These are phyloP conservation scores for Neocatenulostroma microsporum DNA, from an alignment of 2,329 filamentous ascomycete genomes.

Conservation along the genomic window DNA sequence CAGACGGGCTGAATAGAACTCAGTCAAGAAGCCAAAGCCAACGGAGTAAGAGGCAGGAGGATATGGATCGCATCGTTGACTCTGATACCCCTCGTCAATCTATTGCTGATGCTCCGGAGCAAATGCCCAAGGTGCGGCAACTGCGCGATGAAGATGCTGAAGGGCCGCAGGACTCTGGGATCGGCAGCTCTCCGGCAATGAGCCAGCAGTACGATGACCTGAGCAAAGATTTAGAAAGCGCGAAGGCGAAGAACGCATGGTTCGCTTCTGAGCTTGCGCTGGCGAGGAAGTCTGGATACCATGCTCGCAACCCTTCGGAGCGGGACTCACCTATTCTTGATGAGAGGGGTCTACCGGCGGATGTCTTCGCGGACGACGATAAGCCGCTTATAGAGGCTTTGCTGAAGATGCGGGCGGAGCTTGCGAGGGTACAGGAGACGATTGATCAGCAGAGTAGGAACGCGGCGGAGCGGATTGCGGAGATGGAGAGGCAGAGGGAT, in stretches of 20 bases:
- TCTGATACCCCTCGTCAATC: constrained; percentile 24
- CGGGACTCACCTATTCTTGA: constrained; percentile 64
- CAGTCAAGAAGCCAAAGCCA: constrained; percentile 12
- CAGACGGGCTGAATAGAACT: constrained; percentile 8
- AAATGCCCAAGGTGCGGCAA: constrained; percentile 20
- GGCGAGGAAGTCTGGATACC: constrained; percentile 83
- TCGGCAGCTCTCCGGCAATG: constrained; percentile 53
- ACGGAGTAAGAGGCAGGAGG: constrained; percentile 9
- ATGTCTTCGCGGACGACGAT: constrained; percentile 85
- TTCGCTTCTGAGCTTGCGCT: constrained; percentile 91
- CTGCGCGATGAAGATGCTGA: constrained; percentile 31
- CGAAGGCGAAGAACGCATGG: constrained; percentile 87
- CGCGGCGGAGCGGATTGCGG: constrained; percentile 82
- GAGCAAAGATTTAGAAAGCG: constrained; percentile 76
- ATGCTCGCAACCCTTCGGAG: constrained; percentile 47
- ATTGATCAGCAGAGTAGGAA: constrained; percentile 81
- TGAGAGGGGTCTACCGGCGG: constrained; percentile 53
- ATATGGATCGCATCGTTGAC: constrained; percentile 13
- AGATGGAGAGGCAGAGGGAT: constrained; percentile 90
- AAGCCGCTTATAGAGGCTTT: constrained; percentile 86
- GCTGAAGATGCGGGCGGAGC: constrained; percentile 79
- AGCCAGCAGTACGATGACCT: constrained; percentile 63
- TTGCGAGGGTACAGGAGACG: constrained; percentile 80
- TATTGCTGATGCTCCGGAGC: constrained; percentile 14
- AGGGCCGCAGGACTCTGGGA: constrained; percentile 52